A percentile compares a stretch with the other conserved stretches of the same genome.
Conservation (phyloP, 768 basidiomycete genomes). For the Trametopsis cervina region DNA sequence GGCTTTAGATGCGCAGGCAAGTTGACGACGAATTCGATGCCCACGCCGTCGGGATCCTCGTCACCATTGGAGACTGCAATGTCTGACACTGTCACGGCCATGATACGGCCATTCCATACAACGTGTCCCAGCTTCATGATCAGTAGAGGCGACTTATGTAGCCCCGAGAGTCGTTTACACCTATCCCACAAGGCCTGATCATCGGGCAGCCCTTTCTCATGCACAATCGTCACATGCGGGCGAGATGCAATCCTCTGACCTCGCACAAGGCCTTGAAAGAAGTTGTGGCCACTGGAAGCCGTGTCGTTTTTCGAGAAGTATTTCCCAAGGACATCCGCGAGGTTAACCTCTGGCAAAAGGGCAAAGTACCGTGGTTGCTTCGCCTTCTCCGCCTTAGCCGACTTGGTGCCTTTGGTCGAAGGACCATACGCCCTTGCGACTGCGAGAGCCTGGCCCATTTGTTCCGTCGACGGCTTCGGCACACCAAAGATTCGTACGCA, state of each 20-base stretch:
- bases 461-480: conserved; percentile 43
- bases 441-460: conserved; percentile 45
- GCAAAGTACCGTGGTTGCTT: conserved; percentile 69
- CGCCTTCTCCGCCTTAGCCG: conserved; percentile 17
- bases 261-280: conserved; percentile 44
- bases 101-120: conserved; percentile 71
- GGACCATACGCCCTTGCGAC: conserved; percentile 36
- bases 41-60: conserved; percentile 22
- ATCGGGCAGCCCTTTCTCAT: conserved; percentile 41
- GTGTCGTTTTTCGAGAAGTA: conserved; percentile 31
- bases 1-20: conserved; percentile 41
- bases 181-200: conserved; percentile 38
- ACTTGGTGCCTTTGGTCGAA: conserved; percentile 24
- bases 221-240: conserved; percentile 88
- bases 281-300: conserved; percentile 24
- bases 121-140: conserved; percentile 52
- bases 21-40: conserved; percentile 37
- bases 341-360: conserved; percentile 65
- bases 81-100: conserved; percentile 71
- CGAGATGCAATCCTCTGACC: conserved; percentile 41
- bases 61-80: conserved; percentile 33
- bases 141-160: conserved; percentile 44
- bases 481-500: conserved; percentile 50
- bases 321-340: conserved; percentile 39
- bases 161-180: conserved; percentile 33